Base-by-base conservation (phyloP, 2,329 filamentous ascomycete species). In the Ilyonectria sp. region DNA sequence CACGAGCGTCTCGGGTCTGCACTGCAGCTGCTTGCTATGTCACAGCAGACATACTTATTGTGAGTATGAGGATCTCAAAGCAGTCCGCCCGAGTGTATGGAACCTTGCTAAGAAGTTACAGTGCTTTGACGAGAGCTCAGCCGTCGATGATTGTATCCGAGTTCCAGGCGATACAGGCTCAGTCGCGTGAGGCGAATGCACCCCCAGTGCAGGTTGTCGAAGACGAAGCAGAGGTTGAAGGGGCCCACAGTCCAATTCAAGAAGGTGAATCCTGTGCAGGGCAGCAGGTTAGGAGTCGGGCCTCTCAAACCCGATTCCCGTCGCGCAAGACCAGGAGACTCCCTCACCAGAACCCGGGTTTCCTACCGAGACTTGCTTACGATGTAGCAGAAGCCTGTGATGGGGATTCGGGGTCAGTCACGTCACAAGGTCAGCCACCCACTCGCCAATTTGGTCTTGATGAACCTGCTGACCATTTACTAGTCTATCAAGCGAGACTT, bases 41-140 rank as follows among this genome's bases (percentile, higher is more conserved):
- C 69, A 0, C 68, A 72, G 2, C 65, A 72, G 21, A 68, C 60
- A 1, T 71, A 71, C 13, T 19, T 68, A 9, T 63, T 70, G 64
- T 65, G 15, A 26, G 63, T 17, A 2, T 7, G 3, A n/a, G 8
- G 2, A 10, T 26, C 26, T 10, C 9, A 10, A 40, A 10, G 10
- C 3, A 19, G 3, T n/a, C 17, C 17, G 15, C 8, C 10, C 5
- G 11, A 13, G 23, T 26, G 9, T 5, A 4, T 5, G 13, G 11
- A 10, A 23, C 10, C 4, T n/a, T 17, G 15, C 47, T 13, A 17
- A 21, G 1, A 1, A 0, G 10, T 9, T 1, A 10, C n/a, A 73
- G 71, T 2, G 71, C 67, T 0, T 35, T 73, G 8, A 53, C 63
- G 0, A 60, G 69, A n/a, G 35, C 56, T 0, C 71, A 68, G 2